Conservation (phyloP, 2,329 filamentous ascomycete genomes). For the Pseudogymnoascus sp. region DNA sequence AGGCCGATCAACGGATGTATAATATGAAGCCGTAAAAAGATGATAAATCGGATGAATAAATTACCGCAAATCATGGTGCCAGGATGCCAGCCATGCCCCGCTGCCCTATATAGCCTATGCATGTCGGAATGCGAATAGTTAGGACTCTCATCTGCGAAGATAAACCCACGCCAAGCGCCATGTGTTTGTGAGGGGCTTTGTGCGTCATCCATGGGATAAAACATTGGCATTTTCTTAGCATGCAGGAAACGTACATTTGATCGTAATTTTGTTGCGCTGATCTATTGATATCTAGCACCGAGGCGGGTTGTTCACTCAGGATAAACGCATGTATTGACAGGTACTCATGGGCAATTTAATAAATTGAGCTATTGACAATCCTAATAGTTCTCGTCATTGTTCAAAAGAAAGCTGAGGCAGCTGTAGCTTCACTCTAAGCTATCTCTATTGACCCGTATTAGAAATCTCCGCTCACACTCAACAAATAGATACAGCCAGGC, state of each 20-base stretch:
- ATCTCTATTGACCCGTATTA: conserved; percentile 2
- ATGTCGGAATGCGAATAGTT: neutral
- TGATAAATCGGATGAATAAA: conserved; percentile 5
- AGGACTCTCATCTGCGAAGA: neutral
- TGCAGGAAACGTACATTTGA: neutral
- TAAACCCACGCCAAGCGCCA: neutral
- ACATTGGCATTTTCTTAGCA: neutral
- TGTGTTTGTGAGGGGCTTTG: neutral
- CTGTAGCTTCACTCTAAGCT: neutral
- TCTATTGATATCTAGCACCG: neutral
- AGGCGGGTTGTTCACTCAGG: neutral
- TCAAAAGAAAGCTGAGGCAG: neutral
- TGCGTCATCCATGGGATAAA: neutral
- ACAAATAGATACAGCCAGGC: neutral
- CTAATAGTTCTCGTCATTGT: neutral
- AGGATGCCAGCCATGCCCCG: neutral
- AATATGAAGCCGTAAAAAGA: conserved; percentile 4
- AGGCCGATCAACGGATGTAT: conserved; percentile 1
- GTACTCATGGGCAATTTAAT: neutral
- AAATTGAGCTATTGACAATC: neutral
- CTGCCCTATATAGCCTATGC: neutral
- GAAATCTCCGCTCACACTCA: neutral
- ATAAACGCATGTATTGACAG: neutral
- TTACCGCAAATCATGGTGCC: conserved; percentile 4
- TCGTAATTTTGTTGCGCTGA: neutral